phyloP scores from a whole-genome alignment of 163 green algal genomes.

The Scenedesmus sp. region DNA sequence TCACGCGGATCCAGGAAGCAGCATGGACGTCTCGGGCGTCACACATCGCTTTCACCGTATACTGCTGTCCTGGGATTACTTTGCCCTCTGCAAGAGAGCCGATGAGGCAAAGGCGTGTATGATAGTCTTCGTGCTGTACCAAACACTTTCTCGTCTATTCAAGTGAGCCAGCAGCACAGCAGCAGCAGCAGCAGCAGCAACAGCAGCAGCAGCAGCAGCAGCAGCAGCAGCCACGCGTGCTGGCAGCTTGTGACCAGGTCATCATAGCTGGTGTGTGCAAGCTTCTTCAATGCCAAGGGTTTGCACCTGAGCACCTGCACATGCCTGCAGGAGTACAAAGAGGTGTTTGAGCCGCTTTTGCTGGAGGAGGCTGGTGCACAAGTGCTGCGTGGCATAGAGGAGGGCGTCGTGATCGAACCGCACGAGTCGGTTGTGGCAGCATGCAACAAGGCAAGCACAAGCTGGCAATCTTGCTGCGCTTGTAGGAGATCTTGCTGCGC shows the following conservation, averaged over 20 bases:
- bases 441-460: constrained; percentile 54
- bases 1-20: neutral
- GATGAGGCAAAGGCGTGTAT: constrained; percentile 65
- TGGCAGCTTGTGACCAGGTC: neutral
- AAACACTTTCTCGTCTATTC: constrained; percentile 69
- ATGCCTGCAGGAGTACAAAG: constrained; percentile 83
- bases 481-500: neutral
- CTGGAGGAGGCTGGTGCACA: constrained; percentile 91
- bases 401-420: constrained; percentile 74
- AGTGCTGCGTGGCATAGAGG: constrained; percentile 85
- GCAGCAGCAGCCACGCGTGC: neutral
- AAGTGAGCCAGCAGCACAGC: constrained; percentile 62
- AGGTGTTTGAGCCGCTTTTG: constrained; percentile 88
- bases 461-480: too few species aligned
- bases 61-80: constrained; percentile 90
- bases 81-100: constrained; percentile 69
- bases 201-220: neutral
- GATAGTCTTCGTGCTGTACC: constrained; percentile 73
- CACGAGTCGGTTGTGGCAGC: constrained; percentile 69
- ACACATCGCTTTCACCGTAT: constrained; percentile 74
- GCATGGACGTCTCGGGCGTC: constrained; percentile 63
- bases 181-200: constrained; percentile 13
- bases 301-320: neutral
- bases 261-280: too few species aligned
- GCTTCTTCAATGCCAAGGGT: too few species aligned